A percentile compares a stretch with the other conserved stretches of the same genome.
Conservation (phyloP, 169 alveolate genomes). For the Cryptosporidium parvum region DNA sequence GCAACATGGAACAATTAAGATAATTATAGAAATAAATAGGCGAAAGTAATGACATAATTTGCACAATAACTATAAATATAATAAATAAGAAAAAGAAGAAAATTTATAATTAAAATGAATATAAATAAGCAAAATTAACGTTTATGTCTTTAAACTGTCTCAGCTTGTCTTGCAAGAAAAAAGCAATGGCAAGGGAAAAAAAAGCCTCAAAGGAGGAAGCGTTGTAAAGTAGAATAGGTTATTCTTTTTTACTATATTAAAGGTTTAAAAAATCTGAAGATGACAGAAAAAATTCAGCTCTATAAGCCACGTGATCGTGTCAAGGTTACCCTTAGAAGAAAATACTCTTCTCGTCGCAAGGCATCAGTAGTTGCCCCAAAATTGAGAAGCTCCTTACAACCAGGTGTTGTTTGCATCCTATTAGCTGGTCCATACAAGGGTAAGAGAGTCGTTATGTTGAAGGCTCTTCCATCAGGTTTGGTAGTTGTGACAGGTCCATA, state of each 20-base stretch:
- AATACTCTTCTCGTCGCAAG: slow-evolving; percentile 72
- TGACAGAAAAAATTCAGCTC: slow-evolving; percentile 55
- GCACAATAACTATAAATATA: neutral
- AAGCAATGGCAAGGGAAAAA: neutral
- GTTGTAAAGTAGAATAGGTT: slow-evolving; percentile 33
- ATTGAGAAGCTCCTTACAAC: slow-evolving; percentile 86
- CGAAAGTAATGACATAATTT: slow-evolving; percentile 1
- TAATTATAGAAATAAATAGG: neutral
- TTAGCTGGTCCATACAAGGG: slow-evolving; percentile 97
- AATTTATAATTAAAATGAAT: neutral
- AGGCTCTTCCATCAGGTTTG: slow-evolving; percentile 93
- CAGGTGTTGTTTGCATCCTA: slow-evolving; percentile 94
- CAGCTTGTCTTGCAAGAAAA: slow-evolving; percentile 48
- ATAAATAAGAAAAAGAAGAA: neutral
- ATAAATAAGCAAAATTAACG: neutral
- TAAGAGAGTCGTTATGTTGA: slow-evolving; percentile 95
- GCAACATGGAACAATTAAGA: neutral
- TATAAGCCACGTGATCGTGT: slow-evolving; percentile 54
- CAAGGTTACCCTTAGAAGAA: slow-evolving; percentile 57
- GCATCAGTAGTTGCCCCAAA: slow-evolving; percentile 79
- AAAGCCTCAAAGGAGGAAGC: slow-evolving; percentile 8
- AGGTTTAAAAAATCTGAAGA: slow-evolving; percentile 15
- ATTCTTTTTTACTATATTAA: slow-evolving; percentile 10
- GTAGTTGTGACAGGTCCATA: slow-evolving; percentile 96
- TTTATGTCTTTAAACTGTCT: slow-evolving; percentile 63